Evolutionary conservation across 352 stramenopile genomes (phyloP).

Genomic region (Phytophthora pini): DNA sequence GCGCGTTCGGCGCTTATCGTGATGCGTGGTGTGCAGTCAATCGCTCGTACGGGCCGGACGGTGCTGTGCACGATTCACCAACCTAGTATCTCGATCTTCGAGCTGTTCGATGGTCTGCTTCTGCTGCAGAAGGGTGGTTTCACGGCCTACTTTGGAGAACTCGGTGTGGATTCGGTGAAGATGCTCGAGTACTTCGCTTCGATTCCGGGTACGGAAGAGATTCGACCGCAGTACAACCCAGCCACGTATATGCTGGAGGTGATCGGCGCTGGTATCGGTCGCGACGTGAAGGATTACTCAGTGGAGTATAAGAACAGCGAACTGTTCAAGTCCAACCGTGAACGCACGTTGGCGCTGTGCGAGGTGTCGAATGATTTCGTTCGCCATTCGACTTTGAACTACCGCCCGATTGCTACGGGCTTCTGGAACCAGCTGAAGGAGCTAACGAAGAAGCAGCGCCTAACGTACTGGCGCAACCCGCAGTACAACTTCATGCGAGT

Average conservation of each 20-base stretch:
- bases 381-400: slow-evolving; percentile 54
- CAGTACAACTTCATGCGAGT: slow-evolving; percentile 2
- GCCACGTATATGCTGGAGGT: slow-evolving; percentile 91
- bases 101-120: slow-evolving; percentile 89
- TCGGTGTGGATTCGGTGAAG: slow-evolving; percentile 81
- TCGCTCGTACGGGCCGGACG: slow-evolving; percentile 87
- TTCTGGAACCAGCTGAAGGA: slow-evolving; percentile 51
- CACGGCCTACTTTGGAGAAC: slow-evolving; percentile 87
- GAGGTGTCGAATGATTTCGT: slow-evolving; percentile 35
- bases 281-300: slow-evolving; percentile 61
- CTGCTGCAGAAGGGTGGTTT: slow-evolving; percentile 74
- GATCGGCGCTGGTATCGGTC: slow-evolving; percentile 71
- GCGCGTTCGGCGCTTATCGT: slow-evolving; percentile 52
- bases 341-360: slow-evolving; percentile 21
- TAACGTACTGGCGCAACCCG: slow-evolving; percentile 54
- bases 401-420: slow-evolving; percentile 42
- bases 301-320: slow-evolving; percentile 56
- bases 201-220: slow-evolving; percentile 75
- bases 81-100: slow-evolving; percentile 19
- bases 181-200: slow-evolving; percentile 91
- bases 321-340: slow-evolving; percentile 32
- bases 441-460: slow-evolving; percentile 42
- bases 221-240: slow-evolving; percentile 86
- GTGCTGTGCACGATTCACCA: slow-evolving; percentile 68
- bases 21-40: slow-evolving; percentile 73